Evolutionary conservation across 108 stramenopile genomes (phyloP), one percentile per base, ranked within the genome.

Genomic region (Aurantiochytrium sp.): DNA sequence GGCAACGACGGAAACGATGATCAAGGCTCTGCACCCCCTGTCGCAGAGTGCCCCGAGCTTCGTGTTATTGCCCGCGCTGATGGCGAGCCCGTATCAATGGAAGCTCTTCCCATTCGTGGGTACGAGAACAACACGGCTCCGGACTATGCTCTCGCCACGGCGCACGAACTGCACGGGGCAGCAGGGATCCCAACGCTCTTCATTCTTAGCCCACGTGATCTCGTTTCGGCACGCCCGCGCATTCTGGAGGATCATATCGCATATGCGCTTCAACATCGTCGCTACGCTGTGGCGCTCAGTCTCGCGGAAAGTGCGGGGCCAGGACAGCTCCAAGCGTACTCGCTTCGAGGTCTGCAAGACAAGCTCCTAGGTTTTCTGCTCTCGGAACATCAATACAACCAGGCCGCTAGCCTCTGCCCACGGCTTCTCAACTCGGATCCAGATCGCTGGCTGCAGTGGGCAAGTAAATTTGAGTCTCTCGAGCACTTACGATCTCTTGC

Each of bases 401-500:
- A 83, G 2, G 76, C 76, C 23, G 76, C 76, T 23, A 83, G 51
- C 16, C 76, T 83, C 23, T 83, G 76, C 51, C 76, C 76, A 6
- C 49, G 45, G 10, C 45, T 83, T 12, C 51, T 83, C n/a, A 45
- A 28, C 76, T 12, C n/a, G 51, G 76, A 83, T 35, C 23, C 25
- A 18, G 76, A 83, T 23, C 76, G 76, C 19, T 83, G 76, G 76
- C 25, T 83, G 12, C 76, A 83, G 76, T 83, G 76, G 76, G 51
- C 49, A 0, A 53, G 19, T 18, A 83, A 83, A 35, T 83, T 83
- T 35, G 49, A 83, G 76, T 25, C 23, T 45, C 28, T 53, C 25
- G 23, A 83, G 51, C 49, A 12, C 25, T 45, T 83, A 2, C 49
- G 51, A 12, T n/a, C 51, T 0, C 76, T 83, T 2, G 76, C 76